Evolutionary conservation across 192 early-diverging fungal species (phyloP).

Genomic region (Ambispora gerdemannii): DNA sequence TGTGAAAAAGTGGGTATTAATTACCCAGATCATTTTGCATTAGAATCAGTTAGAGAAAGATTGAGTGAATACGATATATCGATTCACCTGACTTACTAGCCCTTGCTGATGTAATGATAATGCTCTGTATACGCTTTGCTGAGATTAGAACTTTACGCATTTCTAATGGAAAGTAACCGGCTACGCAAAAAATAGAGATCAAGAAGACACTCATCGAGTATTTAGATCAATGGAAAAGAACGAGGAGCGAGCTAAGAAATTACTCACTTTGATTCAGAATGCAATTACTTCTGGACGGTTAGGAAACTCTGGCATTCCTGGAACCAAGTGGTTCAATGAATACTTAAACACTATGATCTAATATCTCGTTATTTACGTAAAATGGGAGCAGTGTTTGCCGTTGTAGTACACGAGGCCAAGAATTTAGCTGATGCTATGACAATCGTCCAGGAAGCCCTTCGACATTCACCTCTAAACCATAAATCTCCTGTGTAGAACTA

Average conservation of each 20-base stretch:
- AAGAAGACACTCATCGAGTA: not conserved
- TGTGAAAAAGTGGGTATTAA: not conserved
- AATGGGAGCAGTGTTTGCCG: constrained; percentile 14
- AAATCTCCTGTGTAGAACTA: constrained; percentile 11
- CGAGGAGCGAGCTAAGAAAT: constrained; percentile 8
- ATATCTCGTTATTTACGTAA: constrained; percentile 15
- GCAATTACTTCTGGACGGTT: constrained; percentile 11
- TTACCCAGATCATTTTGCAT: constrained; percentile 14
- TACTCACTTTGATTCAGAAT: constrained; percentile 16
- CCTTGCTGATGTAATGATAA: constrained; percentile 23
- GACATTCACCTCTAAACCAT: constrained; percentile 1
- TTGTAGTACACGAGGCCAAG: constrained; percentile 9
- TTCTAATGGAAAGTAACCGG: constrained; percentile 1
- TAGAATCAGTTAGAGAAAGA: constrained; percentile 21
- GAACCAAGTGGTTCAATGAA: constrained; percentile 15
- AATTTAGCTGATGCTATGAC: constrained; percentile 28
- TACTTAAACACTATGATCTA: constrained; percentile 24
- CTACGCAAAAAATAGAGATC: constrained; percentile 4
- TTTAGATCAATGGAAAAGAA: constrained; percentile 24
- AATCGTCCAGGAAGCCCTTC: constrained; percentile 3
- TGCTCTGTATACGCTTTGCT: constrained; percentile 22
- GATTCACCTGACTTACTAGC: not conserved
- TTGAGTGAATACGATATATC: constrained; percentile 4
- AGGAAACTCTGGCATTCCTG: not conserved
- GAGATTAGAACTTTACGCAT: constrained; percentile 14